These are phyloP conservation scores for Craterostigma plantagineum DNA, from an alignment of 257 asterid genomes.

Conservation along the genomic window DNA sequence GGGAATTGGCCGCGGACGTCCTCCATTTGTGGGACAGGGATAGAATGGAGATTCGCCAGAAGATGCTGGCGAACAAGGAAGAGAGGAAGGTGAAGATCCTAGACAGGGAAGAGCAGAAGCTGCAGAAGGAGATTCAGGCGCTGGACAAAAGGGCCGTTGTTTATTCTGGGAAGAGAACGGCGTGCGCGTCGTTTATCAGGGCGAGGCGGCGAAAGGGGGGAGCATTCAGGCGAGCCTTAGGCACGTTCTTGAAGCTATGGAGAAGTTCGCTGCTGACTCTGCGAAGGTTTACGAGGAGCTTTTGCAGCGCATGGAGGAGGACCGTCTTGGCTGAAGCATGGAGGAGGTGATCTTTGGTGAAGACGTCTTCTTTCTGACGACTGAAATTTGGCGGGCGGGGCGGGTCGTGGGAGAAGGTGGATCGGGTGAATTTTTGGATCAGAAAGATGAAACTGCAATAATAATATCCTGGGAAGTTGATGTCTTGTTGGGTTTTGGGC, in stretches of 20 bases:
- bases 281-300: conserved; percentile 3
- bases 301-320: not conserved
- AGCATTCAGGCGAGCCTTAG: not conserved
- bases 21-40: conserved; percentile 1
- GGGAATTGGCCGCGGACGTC: not conserved
- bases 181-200: not conserved
- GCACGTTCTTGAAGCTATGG: conserved; percentile 2
- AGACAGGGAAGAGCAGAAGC: not conserved
- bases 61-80: not conserved
- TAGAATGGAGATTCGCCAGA: not conserved
- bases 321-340: no score
- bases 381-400: no score
- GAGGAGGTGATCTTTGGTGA: no score
- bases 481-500: no score
- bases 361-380: no score
- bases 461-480: no score
- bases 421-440: no score
- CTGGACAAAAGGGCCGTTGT: not conserved
- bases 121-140: not conserved
- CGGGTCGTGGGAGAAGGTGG: no score
- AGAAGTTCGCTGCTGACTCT: conserved; percentile 3
- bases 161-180: not conserved
- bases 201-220: not conserved
- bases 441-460: no score
- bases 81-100: not conserved